Percentiles rank a stretch among this genome's conserved stretches.
These are phyloP conservation scores for Planoprotostelium fungivorum DNA, from an alignment of 78 protist genomes.

Conservation along the genomic window DNA sequence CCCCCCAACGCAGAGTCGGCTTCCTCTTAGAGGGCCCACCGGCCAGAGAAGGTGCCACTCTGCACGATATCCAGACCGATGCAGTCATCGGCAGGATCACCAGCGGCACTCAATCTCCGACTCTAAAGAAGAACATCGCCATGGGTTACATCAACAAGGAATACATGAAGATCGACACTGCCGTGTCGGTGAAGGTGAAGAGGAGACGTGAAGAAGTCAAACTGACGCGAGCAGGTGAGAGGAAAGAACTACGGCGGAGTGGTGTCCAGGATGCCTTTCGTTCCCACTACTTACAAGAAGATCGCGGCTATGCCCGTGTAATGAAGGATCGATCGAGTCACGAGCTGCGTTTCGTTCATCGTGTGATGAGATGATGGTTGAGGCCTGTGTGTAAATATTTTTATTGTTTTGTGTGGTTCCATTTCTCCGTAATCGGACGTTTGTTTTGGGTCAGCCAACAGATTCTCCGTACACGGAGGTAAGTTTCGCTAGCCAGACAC, in stretches of 20 bases:
- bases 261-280: conserved; percentile 89
- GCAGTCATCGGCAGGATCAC: conserved; percentile 79
- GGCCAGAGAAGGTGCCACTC: conserved; percentile 62
- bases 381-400: too few species aligned
- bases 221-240: conserved; percentile 62
- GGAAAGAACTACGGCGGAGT: conserved; percentile 15
- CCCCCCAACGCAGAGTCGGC: conserved; percentile 69
- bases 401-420: too few species aligned
- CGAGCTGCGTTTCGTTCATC: too few species aligned
- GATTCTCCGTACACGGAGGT: too few species aligned
- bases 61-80: conserved; percentile 14
- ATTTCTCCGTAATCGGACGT: too few species aligned
- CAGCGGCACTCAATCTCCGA: conserved; percentile 82
- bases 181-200: not conserved
- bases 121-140: conserved; percentile 72
- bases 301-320: not conserved
- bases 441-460: too few species aligned
- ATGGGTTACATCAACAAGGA: conserved; percentile 76
- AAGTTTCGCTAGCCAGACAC: too few species aligned
- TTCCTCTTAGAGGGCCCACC: conserved; percentile 75
- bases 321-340: too few species aligned
- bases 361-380: too few species aligned
- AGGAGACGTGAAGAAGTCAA: conserved; percentile 8
- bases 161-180: conserved; percentile 41
- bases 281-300: conserved; percentile 74